Conservation (phyloP, 805 yeast species). For the Lachancea nothofagi region DNA sequence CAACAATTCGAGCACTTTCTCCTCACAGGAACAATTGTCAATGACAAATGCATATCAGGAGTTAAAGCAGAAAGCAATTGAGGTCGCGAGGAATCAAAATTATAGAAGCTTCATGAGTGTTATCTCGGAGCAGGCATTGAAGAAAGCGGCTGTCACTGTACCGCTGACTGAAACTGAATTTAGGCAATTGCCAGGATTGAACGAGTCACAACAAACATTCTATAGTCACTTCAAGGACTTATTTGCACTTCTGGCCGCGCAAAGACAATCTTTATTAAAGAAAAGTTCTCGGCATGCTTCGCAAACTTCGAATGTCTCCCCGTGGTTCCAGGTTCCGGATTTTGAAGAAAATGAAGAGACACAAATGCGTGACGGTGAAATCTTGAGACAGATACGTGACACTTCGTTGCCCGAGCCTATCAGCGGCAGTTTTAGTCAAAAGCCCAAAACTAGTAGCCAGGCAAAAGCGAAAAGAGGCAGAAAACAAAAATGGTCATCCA, state of each 20-base stretch:
- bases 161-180: constrained; percentile 27
- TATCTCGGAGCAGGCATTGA: constrained; percentile 23
- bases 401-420: constrained; percentile 10
- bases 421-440: neutral
- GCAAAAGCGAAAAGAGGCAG: constrained; percentile 4
- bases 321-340: constrained; percentile 2
- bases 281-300: neutral
- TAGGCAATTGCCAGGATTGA: constrained; percentile 17
- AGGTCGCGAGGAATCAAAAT: constrained; percentile 4
- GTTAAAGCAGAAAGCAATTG: constrained; percentile 19
- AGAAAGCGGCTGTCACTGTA: constrained; percentile 22
- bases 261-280: constrained; percentile 14
- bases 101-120: constrained; percentile 13
- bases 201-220: constrained; percentile 18
- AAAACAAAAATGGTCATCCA: constrained; percentile 3
- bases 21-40: constrained; percentile 24
- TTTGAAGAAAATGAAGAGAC: constrained; percentile 11
- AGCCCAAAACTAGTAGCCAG: constrained; percentile 5
- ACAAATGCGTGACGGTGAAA: constrained; percentile 16
- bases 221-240: constrained; percentile 22
- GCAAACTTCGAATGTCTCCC: constrained; percentile 1
- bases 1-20: constrained; percentile 9
- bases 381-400: constrained; percentile 19
- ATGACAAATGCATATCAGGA: constrained; percentile 22
- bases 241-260: constrained; percentile 18